Evolutionary conservation across 768 basidiomycete species (phyloP).

Genomic region (Calocera viscosa): DNA sequence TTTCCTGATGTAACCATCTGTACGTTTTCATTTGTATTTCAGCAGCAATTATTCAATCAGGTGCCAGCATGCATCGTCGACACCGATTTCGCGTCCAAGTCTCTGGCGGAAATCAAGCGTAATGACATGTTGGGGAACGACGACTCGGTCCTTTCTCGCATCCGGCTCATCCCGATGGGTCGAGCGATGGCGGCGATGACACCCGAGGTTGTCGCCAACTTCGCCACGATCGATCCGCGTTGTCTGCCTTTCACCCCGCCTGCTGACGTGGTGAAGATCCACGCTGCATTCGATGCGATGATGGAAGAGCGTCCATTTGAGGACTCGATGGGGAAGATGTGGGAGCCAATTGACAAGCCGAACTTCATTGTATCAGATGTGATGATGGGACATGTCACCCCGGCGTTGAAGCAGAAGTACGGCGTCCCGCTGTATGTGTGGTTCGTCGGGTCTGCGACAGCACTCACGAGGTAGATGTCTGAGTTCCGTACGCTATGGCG

Average conservation of each 20-base stretch:
- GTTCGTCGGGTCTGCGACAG: not conserved
- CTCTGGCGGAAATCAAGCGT: not conserved
- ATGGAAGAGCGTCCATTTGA: not conserved
- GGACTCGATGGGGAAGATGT: not conserved
- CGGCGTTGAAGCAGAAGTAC: not conserved
- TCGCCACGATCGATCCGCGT: not conserved
- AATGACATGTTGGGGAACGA: not conserved
- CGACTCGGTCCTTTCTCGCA: not conserved
- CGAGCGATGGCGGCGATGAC: too few species aligned
- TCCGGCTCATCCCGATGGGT: not conserved
- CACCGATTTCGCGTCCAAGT: not conserved
- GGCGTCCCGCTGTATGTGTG: not conserved
- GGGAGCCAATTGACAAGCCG: not conserved
- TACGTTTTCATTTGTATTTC: not conserved
- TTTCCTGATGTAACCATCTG: not conserved
- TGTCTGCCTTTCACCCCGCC: not conserved
- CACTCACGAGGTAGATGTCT: not conserved
- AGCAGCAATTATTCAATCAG: not conserved
- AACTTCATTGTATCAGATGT: not conserved
- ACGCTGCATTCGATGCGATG: not conserved
- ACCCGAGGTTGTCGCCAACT: not conserved
- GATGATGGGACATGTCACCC: not conserved
- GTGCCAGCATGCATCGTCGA: conserved; percentile 3
- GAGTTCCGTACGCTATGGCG: too few species aligned
- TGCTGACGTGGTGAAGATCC: not conserved